Conservation (phyloP, 805 yeast genomes). For the Dipodascopsis uninucleata region DNA sequence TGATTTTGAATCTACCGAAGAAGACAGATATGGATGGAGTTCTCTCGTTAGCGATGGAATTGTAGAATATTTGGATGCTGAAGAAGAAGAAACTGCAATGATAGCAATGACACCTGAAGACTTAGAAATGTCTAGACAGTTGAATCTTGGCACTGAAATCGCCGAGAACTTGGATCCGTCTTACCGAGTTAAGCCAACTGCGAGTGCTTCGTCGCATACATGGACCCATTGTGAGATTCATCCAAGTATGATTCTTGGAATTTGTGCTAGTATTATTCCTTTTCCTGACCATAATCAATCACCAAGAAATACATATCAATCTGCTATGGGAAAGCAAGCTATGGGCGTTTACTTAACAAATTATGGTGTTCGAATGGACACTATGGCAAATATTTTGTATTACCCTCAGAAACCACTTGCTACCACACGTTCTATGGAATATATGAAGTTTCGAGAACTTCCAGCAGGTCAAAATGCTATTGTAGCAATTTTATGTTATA, state of each 20-base stretch:
- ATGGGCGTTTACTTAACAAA: constrained; percentile 98
- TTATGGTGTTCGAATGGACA: constrained; percentile 96
- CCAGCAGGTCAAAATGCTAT: constrained; percentile 99
- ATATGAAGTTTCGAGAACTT: constrained; percentile 90
- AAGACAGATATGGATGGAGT: constrained; percentile 73
- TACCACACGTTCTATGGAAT: constrained; percentile 97
- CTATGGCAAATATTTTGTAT: constrained; percentile 96
- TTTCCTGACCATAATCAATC: constrained; percentile 99
- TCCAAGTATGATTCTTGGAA: constrained; percentile 98
- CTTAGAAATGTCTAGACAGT: constrained; percentile 58
- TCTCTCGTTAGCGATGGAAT: constrained; percentile 78
- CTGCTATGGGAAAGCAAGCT: constrained; percentile 99
- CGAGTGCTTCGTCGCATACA: constrained; percentile 63
- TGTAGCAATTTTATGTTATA: constrained; percentile 96
- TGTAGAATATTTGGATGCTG: constrained; percentile 96
- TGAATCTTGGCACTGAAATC: constrained; percentile 41
- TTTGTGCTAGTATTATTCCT: constrained; percentile 97
- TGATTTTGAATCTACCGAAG: constrained; percentile 47
- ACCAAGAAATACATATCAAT: constrained; percentile 98
- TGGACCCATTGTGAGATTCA: constrained; percentile 99
- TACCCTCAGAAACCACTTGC: constrained; percentile 98
- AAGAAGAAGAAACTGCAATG: constrained; percentile 97
- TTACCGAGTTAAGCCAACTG: constrained; percentile 74
- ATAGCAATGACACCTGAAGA: constrained; percentile 99
- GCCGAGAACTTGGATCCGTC: constrained; percentile 64